Percentiles rank a stretch among this genome's conserved stretches.
These are phyloP conservation scores for Neurospora sp. DNA, from an alignment of 2,329 filamentous ascomycete genomes.

Conservation along the genomic window DNA sequence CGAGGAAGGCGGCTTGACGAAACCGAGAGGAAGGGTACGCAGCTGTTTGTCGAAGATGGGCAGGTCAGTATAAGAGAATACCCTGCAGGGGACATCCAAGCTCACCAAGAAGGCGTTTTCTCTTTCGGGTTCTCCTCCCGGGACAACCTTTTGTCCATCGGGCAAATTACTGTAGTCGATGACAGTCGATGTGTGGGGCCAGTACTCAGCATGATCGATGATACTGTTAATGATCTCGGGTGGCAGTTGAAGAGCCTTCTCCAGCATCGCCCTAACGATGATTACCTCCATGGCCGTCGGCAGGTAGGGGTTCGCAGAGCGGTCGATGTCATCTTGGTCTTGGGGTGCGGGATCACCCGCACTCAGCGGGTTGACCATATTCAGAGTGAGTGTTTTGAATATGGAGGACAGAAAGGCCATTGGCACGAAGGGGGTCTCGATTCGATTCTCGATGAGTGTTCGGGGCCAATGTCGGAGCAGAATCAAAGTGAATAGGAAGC, in stretches of 20 bases:
- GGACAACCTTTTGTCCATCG: slow-evolving; percentile 7
- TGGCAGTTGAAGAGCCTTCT: slow-evolving; percentile 34
- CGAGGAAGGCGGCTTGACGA: slow-evolving; percentile 22
- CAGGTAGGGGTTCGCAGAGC: slow-evolving; percentile 9
- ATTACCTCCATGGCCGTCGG: slow-evolving; percentile 40
- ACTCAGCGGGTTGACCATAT: background rate
- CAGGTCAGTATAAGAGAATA: background rate
- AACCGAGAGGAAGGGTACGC: slow-evolving; percentile 31
- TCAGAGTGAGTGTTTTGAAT: background rate
- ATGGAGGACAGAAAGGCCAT: background rate
- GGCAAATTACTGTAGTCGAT: slow-evolving; percentile 18
- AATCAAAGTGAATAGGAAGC: background rate
- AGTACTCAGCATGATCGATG: slow-evolving; percentile 53
- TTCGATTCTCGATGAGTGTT: background rate
- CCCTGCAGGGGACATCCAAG: background rate
- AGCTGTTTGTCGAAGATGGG: slow-evolving; percentile 20
- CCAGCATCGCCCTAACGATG: slow-evolving; percentile 38
- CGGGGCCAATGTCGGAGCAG: background rate
- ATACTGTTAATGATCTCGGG: slow-evolving; percentile 46
- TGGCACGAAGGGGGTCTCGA: background rate
- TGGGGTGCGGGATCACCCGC: background rate
- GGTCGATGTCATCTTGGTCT: background rate
- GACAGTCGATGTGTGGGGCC: slow-evolving; percentile 38
- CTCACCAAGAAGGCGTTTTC: slow-evolving; percentile 31
- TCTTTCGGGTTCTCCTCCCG: too few species aligned